Percentiles rank a stretch among this genome's conserved stretches.
These are phyloP conservation scores for Aspergillus candidus DNA, from an alignment of 2,329 filamentous ascomycete genomes.

Conservation along the genomic window DNA sequence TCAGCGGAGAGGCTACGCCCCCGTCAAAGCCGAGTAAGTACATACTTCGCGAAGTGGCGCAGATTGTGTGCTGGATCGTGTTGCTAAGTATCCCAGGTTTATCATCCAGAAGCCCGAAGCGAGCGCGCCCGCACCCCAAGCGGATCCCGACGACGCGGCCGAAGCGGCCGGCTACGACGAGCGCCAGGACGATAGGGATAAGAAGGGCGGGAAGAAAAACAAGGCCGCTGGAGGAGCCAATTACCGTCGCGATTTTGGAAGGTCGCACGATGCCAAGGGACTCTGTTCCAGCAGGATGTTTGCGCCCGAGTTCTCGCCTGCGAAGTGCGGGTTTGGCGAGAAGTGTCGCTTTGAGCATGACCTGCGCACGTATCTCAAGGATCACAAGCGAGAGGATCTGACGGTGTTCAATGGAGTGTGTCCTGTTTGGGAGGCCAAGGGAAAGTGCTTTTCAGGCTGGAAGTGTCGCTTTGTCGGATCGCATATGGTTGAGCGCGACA, in stretches of 20 bases:
- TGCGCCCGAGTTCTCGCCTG: constrained; percentile 73
- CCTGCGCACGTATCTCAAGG: constrained; percentile 73
- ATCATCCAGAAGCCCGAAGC: constrained; percentile 20
- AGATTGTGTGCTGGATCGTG: constrained; percentile 1
- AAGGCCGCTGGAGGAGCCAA: constrained; percentile 71
- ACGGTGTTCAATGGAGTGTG: constrained; percentile 70
- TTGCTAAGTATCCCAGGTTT: constrained; percentile 21
- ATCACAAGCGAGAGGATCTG: constrained; percentile 76
- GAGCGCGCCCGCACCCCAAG: constrained; percentile 19
- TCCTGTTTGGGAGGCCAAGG: constrained; percentile 70
- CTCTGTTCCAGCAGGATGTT: constrained; percentile 71
- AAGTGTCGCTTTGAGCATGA: constrained; percentile 79
- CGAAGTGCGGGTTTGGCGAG: constrained; percentile 68
- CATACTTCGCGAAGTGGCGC: neutral
- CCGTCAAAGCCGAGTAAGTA: constrained; percentile 65
- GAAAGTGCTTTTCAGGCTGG: constrained; percentile 79
- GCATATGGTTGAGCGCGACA: constrained; percentile 75
- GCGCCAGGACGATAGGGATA: constrained; percentile 32
- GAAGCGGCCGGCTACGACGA: constrained; percentile 49
- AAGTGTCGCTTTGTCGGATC: constrained; percentile 87
- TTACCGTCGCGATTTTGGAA: constrained; percentile 72
- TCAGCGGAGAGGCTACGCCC: constrained; percentile 54
- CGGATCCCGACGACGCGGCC: constrained; percentile 52
- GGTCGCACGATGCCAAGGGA: constrained; percentile 67
- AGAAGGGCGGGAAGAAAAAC: constrained; percentile 43